Conservation (phyloP, 2,329 filamentous ascomycete genomes). For the Fusarium sterilihyphosum region DNA sequence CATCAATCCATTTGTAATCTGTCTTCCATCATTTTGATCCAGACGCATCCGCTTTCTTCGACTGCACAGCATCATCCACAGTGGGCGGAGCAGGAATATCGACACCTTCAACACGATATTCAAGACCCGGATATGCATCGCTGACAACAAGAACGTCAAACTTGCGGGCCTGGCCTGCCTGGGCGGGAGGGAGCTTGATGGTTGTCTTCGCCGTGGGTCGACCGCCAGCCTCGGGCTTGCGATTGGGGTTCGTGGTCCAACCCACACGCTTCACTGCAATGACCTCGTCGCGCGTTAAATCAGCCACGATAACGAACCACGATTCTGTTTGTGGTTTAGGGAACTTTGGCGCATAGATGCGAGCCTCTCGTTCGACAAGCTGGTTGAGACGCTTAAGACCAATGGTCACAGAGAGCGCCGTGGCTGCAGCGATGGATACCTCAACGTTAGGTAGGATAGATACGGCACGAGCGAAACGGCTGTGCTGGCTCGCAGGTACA, state of each 20-base stretch:
- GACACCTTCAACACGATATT: constrained; percentile 59
- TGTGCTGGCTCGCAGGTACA: constrained; percentile 56
- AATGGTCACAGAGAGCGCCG: constrained; percentile 70
- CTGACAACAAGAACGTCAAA: constrained; percentile 82
- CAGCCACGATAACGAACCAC: constrained; percentile 85
- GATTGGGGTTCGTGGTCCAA: constrained; percentile 62
- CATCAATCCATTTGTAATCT: neutral
- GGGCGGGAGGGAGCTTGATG: constrained; percentile 68
- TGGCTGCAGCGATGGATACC: constrained; percentile 69
- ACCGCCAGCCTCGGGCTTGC: constrained; percentile 52
- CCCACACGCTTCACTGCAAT: constrained; percentile 86
- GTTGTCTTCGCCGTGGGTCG: constrained; percentile 64
- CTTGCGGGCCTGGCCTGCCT: constrained; percentile 61
- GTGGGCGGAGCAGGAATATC: constrained; percentile 61
- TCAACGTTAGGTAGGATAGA: constrained; percentile 75
- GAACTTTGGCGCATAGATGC: constrained; percentile 88
- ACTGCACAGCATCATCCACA: constrained; percentile 59
- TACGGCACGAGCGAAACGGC: constrained; percentile 67
- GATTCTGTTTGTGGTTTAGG: constrained; percentile 95
- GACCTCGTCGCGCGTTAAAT: constrained; percentile 75
- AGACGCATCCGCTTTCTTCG: constrained; percentile 49
- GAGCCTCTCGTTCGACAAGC: constrained; percentile 70
- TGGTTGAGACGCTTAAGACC: constrained; percentile 74
- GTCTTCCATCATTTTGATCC: constrained; percentile 25
- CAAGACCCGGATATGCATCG: constrained; percentile 86